Evolutionary conservation across 2,329 filamentous ascomycete species (phyloP).

Genomic region (Macrophomina phaseolina): DNA sequence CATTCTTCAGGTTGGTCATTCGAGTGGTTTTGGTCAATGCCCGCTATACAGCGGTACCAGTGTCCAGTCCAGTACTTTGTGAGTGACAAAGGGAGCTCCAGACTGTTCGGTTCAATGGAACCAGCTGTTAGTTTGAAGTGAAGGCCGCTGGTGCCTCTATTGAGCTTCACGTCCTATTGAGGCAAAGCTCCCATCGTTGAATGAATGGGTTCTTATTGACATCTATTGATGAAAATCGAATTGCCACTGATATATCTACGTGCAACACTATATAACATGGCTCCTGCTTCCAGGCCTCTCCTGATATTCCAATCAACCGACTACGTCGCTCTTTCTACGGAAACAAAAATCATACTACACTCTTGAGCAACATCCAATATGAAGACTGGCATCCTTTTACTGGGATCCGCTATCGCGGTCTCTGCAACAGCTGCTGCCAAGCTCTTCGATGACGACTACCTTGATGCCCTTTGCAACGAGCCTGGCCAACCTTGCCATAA

Average conservation of each 20-base stretch:
- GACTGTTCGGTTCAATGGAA: not conserved
- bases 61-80: no score
- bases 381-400: constrained; percentile 54
- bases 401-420: constrained; percentile 49
- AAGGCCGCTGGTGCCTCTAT: not conserved
- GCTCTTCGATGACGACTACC: constrained; percentile 41
- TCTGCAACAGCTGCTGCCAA: constrained; percentile 47
- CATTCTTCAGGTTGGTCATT: no score
- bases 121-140: not conserved
- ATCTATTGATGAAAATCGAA: not conserved
- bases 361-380: constrained; percentile 43
- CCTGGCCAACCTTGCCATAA: constrained; percentile 37
- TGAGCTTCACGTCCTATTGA: not conserved
- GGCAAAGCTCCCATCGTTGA: constrained; percentile 6
- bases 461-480: constrained; percentile 33
- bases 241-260: not conserved
- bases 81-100: not conserved
- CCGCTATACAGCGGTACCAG: no score
- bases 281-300: constrained; percentile 15
- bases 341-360: constrained; percentile 13
- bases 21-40: not conserved
- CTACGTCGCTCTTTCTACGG: constrained; percentile 29
- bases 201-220: constrained; percentile 28
- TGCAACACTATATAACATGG: constrained; percentile 10
- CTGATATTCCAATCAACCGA: constrained; percentile 27